Evolutionary conservation across 23 red algal species (phyloP).

Genomic region (Agarophyton chilense): DNA sequence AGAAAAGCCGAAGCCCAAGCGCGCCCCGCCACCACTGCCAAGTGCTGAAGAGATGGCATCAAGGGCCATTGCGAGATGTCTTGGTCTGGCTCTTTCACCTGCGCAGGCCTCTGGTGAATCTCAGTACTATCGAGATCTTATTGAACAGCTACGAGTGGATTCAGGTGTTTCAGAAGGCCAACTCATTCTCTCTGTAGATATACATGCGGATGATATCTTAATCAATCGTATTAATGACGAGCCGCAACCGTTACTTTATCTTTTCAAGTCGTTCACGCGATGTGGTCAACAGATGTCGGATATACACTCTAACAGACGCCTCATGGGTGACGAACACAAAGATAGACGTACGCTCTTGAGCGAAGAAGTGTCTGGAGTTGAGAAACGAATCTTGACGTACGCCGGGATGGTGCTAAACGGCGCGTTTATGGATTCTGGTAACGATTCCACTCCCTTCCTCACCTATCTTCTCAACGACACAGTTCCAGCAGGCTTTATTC

Average conservation of each 20-base stretch:
- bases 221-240: conserved; percentile 52
- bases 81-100: conserved; percentile 30
- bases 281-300: conserved; percentile 65
- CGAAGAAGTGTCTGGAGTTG: conserved; percentile 24
- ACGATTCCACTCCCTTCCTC: conserved; percentile 33
- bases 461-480: conserved; percentile 36
- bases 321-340: conserved; percentile 27
- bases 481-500: conserved; percentile 67
- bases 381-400: conserved; percentile 54
- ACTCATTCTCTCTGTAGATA: conserved; percentile 39
- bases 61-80: conserved; percentile 14
- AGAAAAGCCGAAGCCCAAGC: conserved; percentile 20
- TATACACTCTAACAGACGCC: conserved; percentile 47
- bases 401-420: conserved; percentile 59
- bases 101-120: not conserved
- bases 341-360: not conserved
- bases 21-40: conserved; percentile 14
- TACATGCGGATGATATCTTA: conserved; percentile 67
- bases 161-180: conserved; percentile 15
- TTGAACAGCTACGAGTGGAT: conserved; percentile 34
- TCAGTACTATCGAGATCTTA: conserved; percentile 20
- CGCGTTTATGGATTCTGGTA: conserved; percentile 36
- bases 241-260: conserved; percentile 23
- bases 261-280: conserved; percentile 30
- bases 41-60: conserved; percentile 28